phyloP scores from a whole-genome alignment of 1,139 yeast genomes.

The Meyerozyma athensensis region DNA sequence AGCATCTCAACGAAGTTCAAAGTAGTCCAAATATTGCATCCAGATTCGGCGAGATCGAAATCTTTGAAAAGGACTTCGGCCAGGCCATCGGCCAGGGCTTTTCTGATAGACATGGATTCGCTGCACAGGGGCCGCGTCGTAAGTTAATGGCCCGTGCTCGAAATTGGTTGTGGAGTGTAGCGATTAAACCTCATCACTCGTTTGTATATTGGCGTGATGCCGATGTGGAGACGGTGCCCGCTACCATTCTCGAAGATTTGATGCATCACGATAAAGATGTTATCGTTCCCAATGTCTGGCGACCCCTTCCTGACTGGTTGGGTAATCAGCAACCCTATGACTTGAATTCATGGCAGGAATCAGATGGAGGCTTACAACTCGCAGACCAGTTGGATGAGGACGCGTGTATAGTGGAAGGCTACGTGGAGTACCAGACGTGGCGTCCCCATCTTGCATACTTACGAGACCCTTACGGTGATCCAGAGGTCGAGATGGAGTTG shows the following conservation, averaged over 20 bases:
- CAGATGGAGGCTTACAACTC: conserved; percentile 74
- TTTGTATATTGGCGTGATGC: conserved; percentile 56
- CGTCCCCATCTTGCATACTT: conserved; percentile 85
- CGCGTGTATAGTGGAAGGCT: conserved; percentile 88
- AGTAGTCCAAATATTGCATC: conserved; percentile 33
- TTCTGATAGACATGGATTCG: conserved; percentile 50
- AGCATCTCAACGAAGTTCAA: conserved; percentile 42
- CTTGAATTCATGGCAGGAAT: conserved; percentile 86
- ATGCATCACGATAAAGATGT: conserved; percentile 53
- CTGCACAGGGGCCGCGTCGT: conserved; percentile 52
- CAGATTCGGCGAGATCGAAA: conserved; percentile 54
- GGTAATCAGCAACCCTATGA: conserved; percentile 90
- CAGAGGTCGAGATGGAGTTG: conserved; percentile 79
- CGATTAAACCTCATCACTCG: conserved; percentile 49
- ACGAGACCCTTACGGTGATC: conserved; percentile 82
- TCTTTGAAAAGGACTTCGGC: conserved; percentile 50
- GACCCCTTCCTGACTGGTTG: conserved; percentile 86
- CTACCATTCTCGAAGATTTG: conserved; percentile 47
- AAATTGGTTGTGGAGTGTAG: conserved; percentile 50
- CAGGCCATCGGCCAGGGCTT: conserved; percentile 50
- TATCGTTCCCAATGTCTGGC: conserved; percentile 83
- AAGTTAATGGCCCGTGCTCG: conserved; percentile 53
- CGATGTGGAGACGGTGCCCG: conserved; percentile 50
- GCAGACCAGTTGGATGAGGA: conserved; percentile 79
- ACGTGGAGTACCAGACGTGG: conserved; percentile 91